Evolutionary conservation across 1,284 basidiomycete genomes (phyloP).

Genomic region (Mrakiaceae sp.): DNA sequence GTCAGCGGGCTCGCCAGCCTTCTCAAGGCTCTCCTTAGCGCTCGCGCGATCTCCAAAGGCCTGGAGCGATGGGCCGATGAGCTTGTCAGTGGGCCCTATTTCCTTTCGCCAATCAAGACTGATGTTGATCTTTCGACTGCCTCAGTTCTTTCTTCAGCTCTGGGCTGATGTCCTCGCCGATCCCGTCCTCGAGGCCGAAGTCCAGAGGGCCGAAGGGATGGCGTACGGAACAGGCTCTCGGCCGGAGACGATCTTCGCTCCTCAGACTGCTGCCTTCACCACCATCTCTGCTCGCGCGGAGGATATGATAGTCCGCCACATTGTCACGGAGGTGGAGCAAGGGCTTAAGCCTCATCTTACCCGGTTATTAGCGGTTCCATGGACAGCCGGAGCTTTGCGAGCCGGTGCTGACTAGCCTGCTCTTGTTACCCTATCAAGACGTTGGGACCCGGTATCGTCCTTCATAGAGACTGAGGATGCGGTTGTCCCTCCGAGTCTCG

Average conservation of each 20-base stretch:
- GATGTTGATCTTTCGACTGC: background rate
- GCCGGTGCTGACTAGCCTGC: too few relatives aligned
- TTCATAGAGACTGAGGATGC: conserved; percentile 17
- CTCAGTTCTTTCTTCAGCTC: conserved; percentile 76
- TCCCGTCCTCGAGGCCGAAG: conserved; percentile 45
- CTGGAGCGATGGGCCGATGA: conserved; percentile 78
- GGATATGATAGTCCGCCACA: conserved; percentile 68
- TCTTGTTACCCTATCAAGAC: conserved; percentile 20
- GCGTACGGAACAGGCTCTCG: background rate
- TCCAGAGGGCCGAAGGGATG: conserved; percentile 27
- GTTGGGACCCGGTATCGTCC: conserved; percentile 29
- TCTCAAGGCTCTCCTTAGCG: conserved; percentile 69
- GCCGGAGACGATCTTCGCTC: conserved; percentile 56
- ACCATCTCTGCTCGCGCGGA: conserved; percentile 59
- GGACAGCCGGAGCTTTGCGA: too few relatives aligned
- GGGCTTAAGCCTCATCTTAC: conserved; percentile 59
- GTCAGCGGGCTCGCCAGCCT: conserved; percentile 67
- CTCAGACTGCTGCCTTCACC: conserved; percentile 52
- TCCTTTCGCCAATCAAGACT: background rate
- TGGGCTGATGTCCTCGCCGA: conserved; percentile 62
- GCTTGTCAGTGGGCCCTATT: conserved; percentile 43
- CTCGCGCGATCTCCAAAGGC: conserved; percentile 52
- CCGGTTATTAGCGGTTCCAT: conserved; percentile 22
- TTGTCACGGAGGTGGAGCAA: conserved; percentile 63
- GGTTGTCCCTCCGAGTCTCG: conserved; percentile 49